phyloP scores from a whole-genome alignment of 2,329 filamentous ascomycete genomes.

The Thermothelomyces thermophilus region DNA sequence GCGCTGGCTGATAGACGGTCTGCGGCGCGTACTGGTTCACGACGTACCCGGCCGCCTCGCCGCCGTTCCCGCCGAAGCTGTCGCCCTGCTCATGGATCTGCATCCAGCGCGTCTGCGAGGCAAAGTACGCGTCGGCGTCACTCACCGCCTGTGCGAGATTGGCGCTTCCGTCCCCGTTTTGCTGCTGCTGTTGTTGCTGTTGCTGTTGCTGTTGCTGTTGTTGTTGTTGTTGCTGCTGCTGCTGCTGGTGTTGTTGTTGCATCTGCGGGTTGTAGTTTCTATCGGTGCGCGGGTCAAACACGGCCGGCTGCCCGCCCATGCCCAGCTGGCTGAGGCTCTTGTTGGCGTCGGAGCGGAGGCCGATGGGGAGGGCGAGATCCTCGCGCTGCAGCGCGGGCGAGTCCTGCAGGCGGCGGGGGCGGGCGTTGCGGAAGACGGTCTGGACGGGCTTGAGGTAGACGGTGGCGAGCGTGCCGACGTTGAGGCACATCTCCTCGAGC shows the following conservation, averaged over 20 bases:
- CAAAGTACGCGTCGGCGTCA: conserved; percentile 87
- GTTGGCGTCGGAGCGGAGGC: conserved; percentile 41
- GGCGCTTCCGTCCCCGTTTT: conserved; percentile 20
- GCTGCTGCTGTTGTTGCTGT: neutral
- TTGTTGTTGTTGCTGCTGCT: neutral
- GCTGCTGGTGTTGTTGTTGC: neutral
- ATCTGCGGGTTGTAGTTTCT: conserved; percentile 13
- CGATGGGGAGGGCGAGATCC: conserved; percentile 40
- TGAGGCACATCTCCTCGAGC: conserved; percentile 93
- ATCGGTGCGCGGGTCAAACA: conserved; percentile 40
- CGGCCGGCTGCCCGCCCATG: conserved; percentile 44
- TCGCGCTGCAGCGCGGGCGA: conserved; percentile 80
- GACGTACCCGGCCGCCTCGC: conserved; percentile 50
- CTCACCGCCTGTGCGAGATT: conserved; percentile 66
- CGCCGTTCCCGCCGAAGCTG: conserved; percentile 55
- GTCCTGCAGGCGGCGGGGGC: conserved; percentile 70
- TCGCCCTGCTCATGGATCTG: conserved; percentile 58
- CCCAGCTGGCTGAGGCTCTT: conserved; percentile 57
- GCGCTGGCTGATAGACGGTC: conserved; percentile 64
- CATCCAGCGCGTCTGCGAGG: conserved; percentile 69
- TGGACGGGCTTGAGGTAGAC: conserved; percentile 98
- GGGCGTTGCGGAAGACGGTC: conserved; percentile 86
- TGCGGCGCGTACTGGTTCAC: conserved; percentile 79
- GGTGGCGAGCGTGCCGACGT: conserved; percentile 90
- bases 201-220: neutral